Evolutionary conservation across 2,329 filamentous ascomycete genomes (phyloP), one percentile per base, ranked within the genome.

Genomic region (Paecilomyces sp.): DNA sequence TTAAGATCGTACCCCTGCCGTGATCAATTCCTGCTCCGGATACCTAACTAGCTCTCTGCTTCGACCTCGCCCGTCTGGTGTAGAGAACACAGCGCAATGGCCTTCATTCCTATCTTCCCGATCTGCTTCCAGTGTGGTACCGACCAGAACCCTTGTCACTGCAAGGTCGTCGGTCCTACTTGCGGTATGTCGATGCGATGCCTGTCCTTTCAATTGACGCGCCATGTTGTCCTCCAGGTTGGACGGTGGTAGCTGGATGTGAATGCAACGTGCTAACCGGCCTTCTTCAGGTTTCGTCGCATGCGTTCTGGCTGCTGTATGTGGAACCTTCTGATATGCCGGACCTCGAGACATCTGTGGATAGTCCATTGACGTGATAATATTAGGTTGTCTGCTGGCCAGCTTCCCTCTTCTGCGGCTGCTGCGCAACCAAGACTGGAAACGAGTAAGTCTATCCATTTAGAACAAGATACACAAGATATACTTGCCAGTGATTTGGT

Each of bases 91-190:
- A 68, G 31, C 31, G 31, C 30, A 3, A 77, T 79, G 76, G 75
- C 77, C 57, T 77, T 74, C 67, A 65, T 82, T 55, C 80, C 80
- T 18, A 68, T 83, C 57, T 78, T 81, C 47, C 75, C 81, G 11
- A 69, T 83, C 65, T 83, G 81, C 70, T 80, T 83, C 68, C 81
- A 84, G 68, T 84, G 80, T 69, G 81, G 71, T 54, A 84, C 81
- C 8, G 76, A 83, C 61, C 80, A 84, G 65, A 85, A 84, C 58
- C 82, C 82, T 2, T 85, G 82, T 59, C 80, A 79, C 62, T 84
- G 81, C 66, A 85, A 84, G 67, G 75, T 84, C 8, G 75, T 85
- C 30, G 81, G 82, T 1, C 82, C 82, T 41, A 84, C 81, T 1
- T 66, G 84, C 52, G 81, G 81, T 66, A 75, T 64, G 65, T 69